Evolutionary conservation across 192 early-diverging fungal species (phyloP), one percentile per base, ranked within the genome.

Genomic region (Pilobolus umbonatus): DNA sequence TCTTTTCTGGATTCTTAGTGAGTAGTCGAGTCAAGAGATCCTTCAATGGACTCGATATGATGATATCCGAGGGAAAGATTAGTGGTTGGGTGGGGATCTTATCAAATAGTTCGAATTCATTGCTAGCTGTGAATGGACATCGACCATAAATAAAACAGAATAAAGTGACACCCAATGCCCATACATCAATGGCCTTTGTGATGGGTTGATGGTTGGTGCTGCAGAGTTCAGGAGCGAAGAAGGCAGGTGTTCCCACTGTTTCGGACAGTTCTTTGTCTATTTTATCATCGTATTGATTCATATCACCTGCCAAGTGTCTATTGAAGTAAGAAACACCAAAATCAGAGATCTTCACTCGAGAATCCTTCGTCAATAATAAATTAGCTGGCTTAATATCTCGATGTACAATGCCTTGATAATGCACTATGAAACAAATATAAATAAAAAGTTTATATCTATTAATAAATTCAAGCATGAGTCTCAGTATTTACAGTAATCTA

Each of bases 331-430:
- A 93, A 30, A 97, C 94, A 48, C 97, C 97, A 88, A 99, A 99
- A 61, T 99, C 97, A 0, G 92, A 92, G n/a, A 99, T 95, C 69
- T 99, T 99, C 42, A 96, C 93, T 0, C 80, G 70, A 4, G 81
- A 75, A 19, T 87, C 86, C 29, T 74, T 78, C 2, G 84, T 89
- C 47, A 88, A 70, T 12, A 99, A 75, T 35, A 99, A 73, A 65
- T 99, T 99, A 21, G 95, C 94, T 2, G 97, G 95, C 78, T 99
- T 99, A 70, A 99, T 92, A 60, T 99, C 97, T 31, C 95, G 83
- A 63, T 99, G 97, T 29, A 99, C 86, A 44, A 99, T 94, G 19
- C 97, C 94, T 53, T 89, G 92, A 55, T 88, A 88, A 63, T 98
- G 94, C 47, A 98, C 86, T 90, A 60, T 19, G n/a, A 29, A 1